These are phyloP conservation scores for Aspergillus sojae DNA, from an alignment of 2,329 filamentous ascomycete genomes.

Conservation along the genomic window DNA sequence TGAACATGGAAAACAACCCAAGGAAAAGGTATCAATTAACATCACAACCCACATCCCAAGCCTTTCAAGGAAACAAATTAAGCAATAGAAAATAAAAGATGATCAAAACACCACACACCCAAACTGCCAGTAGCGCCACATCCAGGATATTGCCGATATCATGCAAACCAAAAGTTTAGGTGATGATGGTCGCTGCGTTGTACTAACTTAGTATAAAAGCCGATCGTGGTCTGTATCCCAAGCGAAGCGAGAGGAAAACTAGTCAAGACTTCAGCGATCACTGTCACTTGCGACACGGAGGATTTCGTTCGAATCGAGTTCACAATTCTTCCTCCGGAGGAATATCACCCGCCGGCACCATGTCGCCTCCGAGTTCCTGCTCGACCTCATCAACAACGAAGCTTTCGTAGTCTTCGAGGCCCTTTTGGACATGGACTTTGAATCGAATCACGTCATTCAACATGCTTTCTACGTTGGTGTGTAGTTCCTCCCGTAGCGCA, in stretches of 20 bases:
- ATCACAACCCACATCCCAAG: background rate
- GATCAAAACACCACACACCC: background rate
- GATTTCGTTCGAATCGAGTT: slow-evolving; percentile 4
- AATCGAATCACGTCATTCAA: slow-evolving; percentile 97
- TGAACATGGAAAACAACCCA: background rate
- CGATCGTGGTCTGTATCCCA: background rate
- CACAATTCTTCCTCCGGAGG: slow-evolving; percentile 15
- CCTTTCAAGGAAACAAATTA: background rate
- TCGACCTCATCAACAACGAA: slow-evolving; percentile 95
- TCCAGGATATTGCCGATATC: slow-evolving; percentile 1
- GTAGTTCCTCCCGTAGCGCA: slow-evolving; percentile 89
- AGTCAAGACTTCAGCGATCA: background rate
- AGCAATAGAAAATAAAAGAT: background rate
- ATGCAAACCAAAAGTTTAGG: slow-evolving; percentile 1
- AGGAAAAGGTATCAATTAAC: slow-evolving; percentile 10
- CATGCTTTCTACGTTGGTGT: slow-evolving; percentile 94
- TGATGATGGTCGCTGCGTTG: background rate
- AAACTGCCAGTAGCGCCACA: slow-evolving; percentile 11
- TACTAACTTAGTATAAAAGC: background rate
- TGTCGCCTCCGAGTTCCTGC: slow-evolving; percentile 72
- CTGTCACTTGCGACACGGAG: slow-evolving; percentile 12
- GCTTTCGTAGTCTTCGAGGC: slow-evolving; percentile 88
- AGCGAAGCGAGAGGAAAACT: background rate
- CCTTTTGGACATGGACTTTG: slow-evolving; percentile 95
- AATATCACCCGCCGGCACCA: slow-evolving; percentile 37